phyloP scores from a whole-genome alignment of 2,329 filamentous ascomycete species.

The Claviceps humidiphila region DNA sequence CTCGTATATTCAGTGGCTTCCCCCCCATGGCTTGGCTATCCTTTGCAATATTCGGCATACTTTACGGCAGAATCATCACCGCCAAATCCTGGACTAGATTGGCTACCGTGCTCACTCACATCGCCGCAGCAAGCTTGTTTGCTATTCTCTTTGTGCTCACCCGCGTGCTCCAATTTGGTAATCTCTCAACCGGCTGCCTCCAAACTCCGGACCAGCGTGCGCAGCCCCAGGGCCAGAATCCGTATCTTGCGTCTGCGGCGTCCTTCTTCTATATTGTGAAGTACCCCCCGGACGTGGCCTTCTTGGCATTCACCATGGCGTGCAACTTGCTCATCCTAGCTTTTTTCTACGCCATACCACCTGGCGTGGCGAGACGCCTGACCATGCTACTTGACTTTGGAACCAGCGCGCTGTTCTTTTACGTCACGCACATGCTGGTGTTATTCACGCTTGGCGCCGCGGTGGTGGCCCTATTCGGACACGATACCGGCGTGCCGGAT shows the following conservation, averaged over 20 bases:
- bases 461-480: conserved; percentile 20
- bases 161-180: conserved; percentile 27
- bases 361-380: conserved; percentile 15
- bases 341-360: conserved; percentile 22
- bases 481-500: conserved; percentile 16
- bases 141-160: conserved; percentile 27
- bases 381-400: conserved; percentile 28
- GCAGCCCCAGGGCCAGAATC: conserved; percentile 19
- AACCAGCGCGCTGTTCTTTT: conserved; percentile 34
- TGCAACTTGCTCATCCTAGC: conserved; percentile 27
- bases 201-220: conserved; percentile 23
- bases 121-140: conserved; percentile 17
- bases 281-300: conserved; percentile 33
- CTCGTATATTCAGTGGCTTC: conserved; percentile 24
- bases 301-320: conserved; percentile 27
- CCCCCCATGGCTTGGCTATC: conserved; percentile 34
- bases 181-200: conserved; percentile 30
- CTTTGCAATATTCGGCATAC: conserved; percentile 29
- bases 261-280: conserved; percentile 35
- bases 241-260: conserved; percentile 25
- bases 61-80: conserved; percentile 28
- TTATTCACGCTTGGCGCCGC: conserved; percentile 16
- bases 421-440: conserved; percentile 25
- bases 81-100: conserved; percentile 18
- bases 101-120: conserved; percentile 16